phyloP scores from a whole-genome alignment of 495 filamentous ascomycete species.

The Trypethelium eluteriae region DNA sequence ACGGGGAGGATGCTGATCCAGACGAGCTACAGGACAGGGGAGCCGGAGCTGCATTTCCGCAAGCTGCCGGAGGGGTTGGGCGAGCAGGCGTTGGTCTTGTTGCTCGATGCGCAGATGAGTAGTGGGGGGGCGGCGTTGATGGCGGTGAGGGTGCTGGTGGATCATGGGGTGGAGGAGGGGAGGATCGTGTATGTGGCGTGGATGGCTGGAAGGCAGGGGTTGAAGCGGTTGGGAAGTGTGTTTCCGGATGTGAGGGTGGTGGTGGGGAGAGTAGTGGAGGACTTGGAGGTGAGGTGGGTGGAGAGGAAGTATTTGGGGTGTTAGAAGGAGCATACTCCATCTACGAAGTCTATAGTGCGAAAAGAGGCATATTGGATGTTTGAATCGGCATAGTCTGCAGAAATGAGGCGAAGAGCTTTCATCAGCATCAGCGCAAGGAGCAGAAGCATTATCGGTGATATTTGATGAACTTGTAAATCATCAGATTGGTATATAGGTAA shows the following conservation, averaged over 20 bases:
- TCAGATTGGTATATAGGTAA: slow-evolving; percentile 8
- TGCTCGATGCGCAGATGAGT: slow-evolving; percentile 90
- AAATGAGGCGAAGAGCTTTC: background rate
- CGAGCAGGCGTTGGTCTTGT: slow-evolving; percentile 66
- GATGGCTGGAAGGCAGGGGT: slow-evolving; percentile 68
- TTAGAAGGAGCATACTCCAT: slow-evolving; percentile 28
- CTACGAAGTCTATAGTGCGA: too few species aligned
- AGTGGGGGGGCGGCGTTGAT: slow-evolving; percentile 90
- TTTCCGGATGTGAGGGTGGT: slow-evolving; percentile 81
- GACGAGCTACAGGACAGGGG: slow-evolving; percentile 70
- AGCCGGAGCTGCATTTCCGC: slow-evolving; percentile 85
- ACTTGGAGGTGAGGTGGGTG: slow-evolving; percentile 73
- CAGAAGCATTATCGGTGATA: background rate
- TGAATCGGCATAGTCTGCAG: background rate
- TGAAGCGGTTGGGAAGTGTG: slow-evolving; percentile 75
- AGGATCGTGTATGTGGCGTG: slow-evolving; percentile 85
- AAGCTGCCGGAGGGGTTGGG: slow-evolving; percentile 65
- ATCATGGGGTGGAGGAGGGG: slow-evolving; percentile 83
- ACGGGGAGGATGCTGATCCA: slow-evolving; percentile 87
- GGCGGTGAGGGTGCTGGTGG: slow-evolving; percentile 87
- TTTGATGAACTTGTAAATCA: background rate
- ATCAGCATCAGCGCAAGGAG: background rate
- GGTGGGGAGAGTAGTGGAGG: slow-evolving; percentile 67
- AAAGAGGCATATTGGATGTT: too few species aligned
- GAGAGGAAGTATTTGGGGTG: slow-evolving; percentile 76